Base-by-base conservation (phyloP, 768 basidiomycete genomes). In the Mycena capillaripes region DNA sequence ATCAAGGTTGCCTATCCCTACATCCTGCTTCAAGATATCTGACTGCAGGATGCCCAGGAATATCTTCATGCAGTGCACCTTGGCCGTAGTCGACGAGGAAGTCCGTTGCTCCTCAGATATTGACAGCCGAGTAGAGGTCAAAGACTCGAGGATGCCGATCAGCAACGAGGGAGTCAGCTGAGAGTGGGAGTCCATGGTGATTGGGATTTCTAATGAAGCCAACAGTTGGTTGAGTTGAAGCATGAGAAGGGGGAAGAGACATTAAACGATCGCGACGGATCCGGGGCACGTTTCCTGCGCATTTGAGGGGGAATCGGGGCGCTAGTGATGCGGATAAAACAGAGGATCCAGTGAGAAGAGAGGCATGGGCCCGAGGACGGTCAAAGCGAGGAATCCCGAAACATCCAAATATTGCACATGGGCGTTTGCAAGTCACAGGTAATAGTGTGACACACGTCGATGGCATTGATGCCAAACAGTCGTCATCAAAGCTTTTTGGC, bases 111-210 rank as follows among this genome's bases (percentile, higher is more conserved):
- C 50, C n/a, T 68, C 46, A 25, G 81, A 65, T 14, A 90, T 83
- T 3, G 90, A 89, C 11, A 95, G 88, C 29, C 90, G 88, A 8
- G 82, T 77, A 25, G 81, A 78, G 42, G 93, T 82, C 50, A 94
- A 81, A 1, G 86, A 89, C 72, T 94, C 93, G 19, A 95, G 85
- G 72, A 94, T 87, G 46, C 89, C 91, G 38, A 95, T 86, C 27
- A 95, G 86, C 10, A 95, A 85, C 0, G 90, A 89, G 0, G 94
- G 93, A 0, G 92, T 93, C 12, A 95, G 86, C 75, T 95, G 92
- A 14, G 82, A 78, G 17, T 89, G 89, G 40, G 88, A 84, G 42
- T 85, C 77, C 17, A 92, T 78, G 27, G 76, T 75, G 55, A 90
- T 82, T 3, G 89, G 88, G 23, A 91, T 79, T 23, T 80, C 73